Conservation (phyloP, 2,329 filamentous ascomycete genomes). For the Talaromyces atroroseus region DNA sequence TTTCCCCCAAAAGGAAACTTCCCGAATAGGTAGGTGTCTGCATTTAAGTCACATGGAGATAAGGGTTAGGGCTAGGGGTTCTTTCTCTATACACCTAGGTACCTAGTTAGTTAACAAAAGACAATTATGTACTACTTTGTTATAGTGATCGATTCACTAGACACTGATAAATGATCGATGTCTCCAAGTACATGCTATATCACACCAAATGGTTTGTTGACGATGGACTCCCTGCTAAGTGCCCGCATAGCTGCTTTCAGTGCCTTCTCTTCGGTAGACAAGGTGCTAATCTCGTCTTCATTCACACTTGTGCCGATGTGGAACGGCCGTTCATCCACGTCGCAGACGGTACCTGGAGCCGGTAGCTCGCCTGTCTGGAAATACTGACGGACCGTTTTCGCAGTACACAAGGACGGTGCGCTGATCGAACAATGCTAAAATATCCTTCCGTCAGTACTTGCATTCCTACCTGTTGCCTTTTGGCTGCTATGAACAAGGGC, state of each 20-base stretch:
- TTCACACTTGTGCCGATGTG: background rate
- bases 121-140: too few species aligned
- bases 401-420: slow-evolving; percentile 34
- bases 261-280: background rate
- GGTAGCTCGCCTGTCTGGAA: slow-evolving; percentile 40
- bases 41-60: background rate
- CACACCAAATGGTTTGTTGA: background rate
- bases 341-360: slow-evolving; percentile 29
- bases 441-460: background rate
- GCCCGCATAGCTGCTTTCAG: background rate
- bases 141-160: too few species aligned
- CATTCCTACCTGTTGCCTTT: background rate
- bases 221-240: background rate
- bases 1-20: background rate
- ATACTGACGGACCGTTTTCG: slow-evolving; percentile 33
- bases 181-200: background rate
- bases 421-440: slow-evolving; percentile 29
- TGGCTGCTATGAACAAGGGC: too few species aligned
- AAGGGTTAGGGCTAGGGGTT: background rate
- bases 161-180: background rate
- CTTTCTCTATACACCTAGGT: background rate
- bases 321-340: slow-evolving; percentile 22
- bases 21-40: background rate
- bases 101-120: too few species aligned
- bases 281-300: background rate